Conservation (phyloP, 2,329 filamentous ascomycete genomes). For the Paraphaeosphaeria minitans region DNA sequence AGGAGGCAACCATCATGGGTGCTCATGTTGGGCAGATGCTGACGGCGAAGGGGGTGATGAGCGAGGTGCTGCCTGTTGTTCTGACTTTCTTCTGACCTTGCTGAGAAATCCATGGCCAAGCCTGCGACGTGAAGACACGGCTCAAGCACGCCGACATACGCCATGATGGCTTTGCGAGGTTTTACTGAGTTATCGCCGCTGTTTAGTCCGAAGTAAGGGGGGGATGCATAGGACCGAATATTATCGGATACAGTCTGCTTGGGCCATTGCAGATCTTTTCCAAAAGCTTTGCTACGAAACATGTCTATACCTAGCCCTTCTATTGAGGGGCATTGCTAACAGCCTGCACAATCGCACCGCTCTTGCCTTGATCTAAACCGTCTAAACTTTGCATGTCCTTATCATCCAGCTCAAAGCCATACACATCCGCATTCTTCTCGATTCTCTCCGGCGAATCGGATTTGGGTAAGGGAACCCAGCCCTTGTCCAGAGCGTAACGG, state of each 20-base stretch:
- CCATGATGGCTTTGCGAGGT: neutral
- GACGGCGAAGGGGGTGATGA: neutral
- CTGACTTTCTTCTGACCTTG: constrained; percentile 6
- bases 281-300: neutral
- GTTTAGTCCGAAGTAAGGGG: neutral
- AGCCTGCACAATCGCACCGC: constrained; percentile 44
- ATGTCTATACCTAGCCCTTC: neutral
- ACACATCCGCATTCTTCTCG: constrained; percentile 43
- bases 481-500: constrained; percentile 82
- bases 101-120: neutral
- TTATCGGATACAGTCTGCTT: neutral
- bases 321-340: constrained; percentile 20
- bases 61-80: neutral
- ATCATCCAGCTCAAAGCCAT: constrained; percentile 41
- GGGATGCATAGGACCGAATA: neutral
- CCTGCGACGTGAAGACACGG: neutral
- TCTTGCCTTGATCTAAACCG: constrained; percentile 38
- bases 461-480: constrained; percentile 47
- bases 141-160: neutral
- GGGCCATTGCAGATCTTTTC: neutral
- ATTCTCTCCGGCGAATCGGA: constrained; percentile 46
- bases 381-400: constrained; percentile 44
- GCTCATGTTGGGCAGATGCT: neutral
- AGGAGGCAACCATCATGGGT: neutral
- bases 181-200: neutral